A percentile compares a stretch with the other conserved stretches of the same genome.
These are phyloP conservation scores for Saururus chinensis DNA, from an alignment of 164 flowering plant genomes.

Conservation along the genomic window DNA sequence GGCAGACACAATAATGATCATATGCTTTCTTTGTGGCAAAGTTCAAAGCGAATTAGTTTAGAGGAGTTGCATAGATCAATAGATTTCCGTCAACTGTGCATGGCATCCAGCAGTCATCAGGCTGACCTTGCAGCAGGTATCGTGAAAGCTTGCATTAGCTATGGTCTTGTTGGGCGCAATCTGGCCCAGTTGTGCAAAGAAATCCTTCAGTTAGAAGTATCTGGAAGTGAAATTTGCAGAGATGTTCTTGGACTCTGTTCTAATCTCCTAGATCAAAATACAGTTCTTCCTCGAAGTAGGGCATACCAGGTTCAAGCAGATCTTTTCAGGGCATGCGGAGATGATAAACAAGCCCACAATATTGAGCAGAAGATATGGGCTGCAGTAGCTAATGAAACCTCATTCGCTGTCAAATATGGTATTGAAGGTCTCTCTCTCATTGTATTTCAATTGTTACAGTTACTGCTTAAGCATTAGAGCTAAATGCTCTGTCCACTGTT, in stretches of 20 bases:
- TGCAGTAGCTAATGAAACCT: slow-evolving; percentile 93
- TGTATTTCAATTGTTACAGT: too few relatives aligned
- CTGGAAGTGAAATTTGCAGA: slow-evolving; percentile 63
- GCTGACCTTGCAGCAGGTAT: slow-evolving; percentile 90
- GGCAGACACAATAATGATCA: slow-evolving; percentile 14
- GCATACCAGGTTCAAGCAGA: slow-evolving; percentile 88
- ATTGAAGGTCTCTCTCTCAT: slow-evolving; percentile 48
- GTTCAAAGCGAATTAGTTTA: slow-evolving; percentile 61
- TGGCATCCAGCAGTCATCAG: slow-evolving; percentile 73
- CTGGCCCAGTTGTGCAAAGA: slow-evolving; percentile 79
- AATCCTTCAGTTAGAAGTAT: slow-evolving; percentile 57
- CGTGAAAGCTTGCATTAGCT: slow-evolving; percentile 74
- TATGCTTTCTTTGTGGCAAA: slow-evolving; percentile 51
- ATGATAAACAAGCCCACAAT: slow-evolving; percentile 33
- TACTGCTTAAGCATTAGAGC: too few relatives aligned
- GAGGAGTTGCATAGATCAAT: slow-evolving; percentile 92
- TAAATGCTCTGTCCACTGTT: background rate
- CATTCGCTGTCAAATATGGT: slow-evolving; percentile 82
- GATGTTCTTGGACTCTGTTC: slow-evolving; percentile 57
- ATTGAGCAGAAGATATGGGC: slow-evolving; percentile 76
- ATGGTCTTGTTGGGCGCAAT: slow-evolving; percentile 87
- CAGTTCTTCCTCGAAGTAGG: slow-evolving; percentile 81
- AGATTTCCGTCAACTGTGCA: slow-evolving; percentile 67
- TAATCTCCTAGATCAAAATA: slow-evolving; percentile 40
- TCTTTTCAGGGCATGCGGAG: slow-evolving; percentile 71